Base-by-base conservation (phyloP, 2,329 filamentous ascomycete genomes). In the Colletotrichum sp. region DNA sequence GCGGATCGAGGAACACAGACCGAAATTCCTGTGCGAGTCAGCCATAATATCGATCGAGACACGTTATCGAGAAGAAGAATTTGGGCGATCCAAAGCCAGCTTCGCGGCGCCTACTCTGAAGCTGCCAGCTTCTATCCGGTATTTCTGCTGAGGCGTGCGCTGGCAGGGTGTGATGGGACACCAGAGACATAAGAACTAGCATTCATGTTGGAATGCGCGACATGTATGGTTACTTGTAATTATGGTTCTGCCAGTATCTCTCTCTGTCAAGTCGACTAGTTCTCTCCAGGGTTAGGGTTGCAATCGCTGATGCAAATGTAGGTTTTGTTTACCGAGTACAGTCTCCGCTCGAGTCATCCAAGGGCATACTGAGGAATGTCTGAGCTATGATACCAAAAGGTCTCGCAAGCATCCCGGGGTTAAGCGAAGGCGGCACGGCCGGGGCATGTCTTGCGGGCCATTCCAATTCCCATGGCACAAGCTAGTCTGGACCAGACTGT, bases 221-320 rank as follows among this genome's bases (percentile, higher is more conserved):
- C 15, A n/a, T 28, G 5, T 30, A 61, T 18, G 26, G 26, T 32
- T 61, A 30, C 30, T 30, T 28, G 6, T 12, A n/a, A 30, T 30
- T 7, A 13, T 61, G 59, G 28, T 18, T 61, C 28, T n/a, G 59
- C 10, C 43, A n/a, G 59, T n/a, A 61, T 30, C 13, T 30, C 12
- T 30, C 13, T 30, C 12, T 13, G 24, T 48, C 18, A 39, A 30
- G 24, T 16, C 12, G n/a, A 13, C 39, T 32, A 13, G 26, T 43
- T 57, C 9, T 39, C 52, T 13, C 36, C 59, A 74, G 71, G 67
- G 71, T 74, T 74, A 74, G 71, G 71, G 71, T 74, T 74, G 4
- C 9, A 21, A 15, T 4, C 16, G 43, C 36, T 64, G 39, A 59
- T 12, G 4, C 57, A 15, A 30, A 36, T 26, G 6, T 16, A 70